Conservation (phyloP, 306 rosid species). For the Crataegus laevigata region DNA sequence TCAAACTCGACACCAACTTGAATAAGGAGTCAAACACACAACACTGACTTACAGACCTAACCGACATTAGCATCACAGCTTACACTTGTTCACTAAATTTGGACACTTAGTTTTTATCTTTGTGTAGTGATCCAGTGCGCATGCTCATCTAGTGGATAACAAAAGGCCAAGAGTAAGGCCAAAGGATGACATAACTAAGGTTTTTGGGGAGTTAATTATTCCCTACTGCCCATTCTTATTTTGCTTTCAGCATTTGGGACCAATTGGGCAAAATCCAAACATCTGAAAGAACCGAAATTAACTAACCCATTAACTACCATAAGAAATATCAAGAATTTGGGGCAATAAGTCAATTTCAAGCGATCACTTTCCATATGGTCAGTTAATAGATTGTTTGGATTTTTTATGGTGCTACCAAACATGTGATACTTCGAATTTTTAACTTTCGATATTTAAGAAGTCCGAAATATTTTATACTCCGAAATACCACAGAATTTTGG, state of each 20-base stretch:
- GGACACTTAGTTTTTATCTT: too few species aligned
- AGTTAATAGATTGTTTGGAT: not conserved
- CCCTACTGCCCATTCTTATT: not conserved
- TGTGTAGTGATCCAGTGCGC: not conserved
- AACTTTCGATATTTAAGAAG: too few species aligned
- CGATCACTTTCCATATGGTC: not conserved
- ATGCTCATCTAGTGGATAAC: not conserved
- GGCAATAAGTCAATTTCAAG: not conserved
- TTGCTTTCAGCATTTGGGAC: not conserved
- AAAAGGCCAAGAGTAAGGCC: not conserved
- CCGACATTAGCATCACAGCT: not conserved
- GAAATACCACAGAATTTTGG: too few species aligned
- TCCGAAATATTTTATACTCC: not conserved
- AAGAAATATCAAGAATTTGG: not conserved
- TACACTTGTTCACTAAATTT: too few species aligned
- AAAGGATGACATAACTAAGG: not conserved
- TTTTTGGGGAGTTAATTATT: not conserved
- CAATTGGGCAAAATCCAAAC: not conserved
- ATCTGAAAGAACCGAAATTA: slow-evolving; percentile 3
- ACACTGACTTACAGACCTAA: not conserved
- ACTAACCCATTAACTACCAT: not conserved
- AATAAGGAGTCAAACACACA: not conserved
- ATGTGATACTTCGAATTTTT: too few species aligned
- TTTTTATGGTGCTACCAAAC: too few species aligned
- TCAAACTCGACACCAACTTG: not conserved